phyloP scores from a whole-genome alignment of 2,329 filamentous ascomycete species.

The Trichoderma hamatum region DNA sequence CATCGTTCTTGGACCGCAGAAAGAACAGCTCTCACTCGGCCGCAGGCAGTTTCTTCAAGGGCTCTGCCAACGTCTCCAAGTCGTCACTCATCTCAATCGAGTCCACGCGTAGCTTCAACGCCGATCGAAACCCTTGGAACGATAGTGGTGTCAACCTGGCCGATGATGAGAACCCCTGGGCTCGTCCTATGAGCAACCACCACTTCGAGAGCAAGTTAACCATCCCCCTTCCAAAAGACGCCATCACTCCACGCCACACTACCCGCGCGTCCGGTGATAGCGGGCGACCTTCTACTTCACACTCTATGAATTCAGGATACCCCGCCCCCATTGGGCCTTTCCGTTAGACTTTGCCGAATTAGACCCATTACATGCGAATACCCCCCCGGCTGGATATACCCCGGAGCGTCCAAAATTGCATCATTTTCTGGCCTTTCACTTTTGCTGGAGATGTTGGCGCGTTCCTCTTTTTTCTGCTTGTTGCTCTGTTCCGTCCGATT shows the following conservation, averaged over 20 bases:
- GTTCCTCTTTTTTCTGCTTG: slow-evolving; percentile 18
- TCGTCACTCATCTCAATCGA: slow-evolving; percentile 95
- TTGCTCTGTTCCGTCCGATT: not conserved
- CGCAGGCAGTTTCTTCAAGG: slow-evolving; percentile 86
- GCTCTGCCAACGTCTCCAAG: slow-evolving; percentile 86
- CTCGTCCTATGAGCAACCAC: slow-evolving; percentile 67
- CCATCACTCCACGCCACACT: slow-evolving; percentile 79
- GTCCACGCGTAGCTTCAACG: slow-evolving; percentile 85
- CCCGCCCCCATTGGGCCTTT: slow-evolving; percentile 88
- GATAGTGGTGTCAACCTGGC: slow-evolving; percentile 93
- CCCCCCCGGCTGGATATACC: slow-evolving; percentile 67
- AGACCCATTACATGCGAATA: slow-evolving; percentile 57
- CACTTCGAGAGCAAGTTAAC: slow-evolving; percentile 65
- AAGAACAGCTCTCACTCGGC: slow-evolving; percentile 91
- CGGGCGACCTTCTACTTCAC: slow-evolving; percentile 89
- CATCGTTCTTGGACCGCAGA: slow-evolving; percentile 92
- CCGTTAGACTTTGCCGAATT: slow-evolving; percentile 68
- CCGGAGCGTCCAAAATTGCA: slow-evolving; percentile 59
- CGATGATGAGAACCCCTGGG: slow-evolving; percentile 78
- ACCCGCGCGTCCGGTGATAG: slow-evolving; percentile 85
- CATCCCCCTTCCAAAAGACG: slow-evolving; percentile 74
- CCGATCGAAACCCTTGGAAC: slow-evolving; percentile 97
- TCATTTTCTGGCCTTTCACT: slow-evolving; percentile 37
- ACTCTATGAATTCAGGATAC: slow-evolving; percentile 96
- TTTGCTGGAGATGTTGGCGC: slow-evolving; percentile 33